Base-by-base conservation (phyloP, 2,329 filamentous ascomycete species). In the Passalora sequoiae region DNA sequence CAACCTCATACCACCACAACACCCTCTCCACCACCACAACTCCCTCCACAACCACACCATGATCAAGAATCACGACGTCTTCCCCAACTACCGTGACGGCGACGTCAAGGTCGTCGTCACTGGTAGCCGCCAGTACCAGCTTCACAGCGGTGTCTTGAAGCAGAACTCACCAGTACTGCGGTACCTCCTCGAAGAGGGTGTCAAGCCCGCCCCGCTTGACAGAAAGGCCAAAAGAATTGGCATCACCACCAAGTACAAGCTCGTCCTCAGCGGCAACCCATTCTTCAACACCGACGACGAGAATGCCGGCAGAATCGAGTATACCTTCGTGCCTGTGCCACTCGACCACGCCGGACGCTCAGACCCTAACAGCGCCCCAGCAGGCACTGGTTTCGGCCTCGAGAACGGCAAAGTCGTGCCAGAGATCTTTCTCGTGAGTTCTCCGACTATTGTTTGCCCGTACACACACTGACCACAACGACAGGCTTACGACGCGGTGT, bases 401-500 rank as follows among this genome's bases (percentile, higher is more conserved):
- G 57, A 59, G 47, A 55, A 53, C 16, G 56, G 49, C 15, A 49
- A 36, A 9, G 29, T 44, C 4, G 41, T 53, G 16, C 22, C 38
- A 7, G 42, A 52, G 24, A 49, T 46, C 17, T 46, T 50, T 12
- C 22, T 49, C 33, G 53, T 51, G 15, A 46, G 37, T 43, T 19
- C 29, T 37, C 33, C 22, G 13, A n/a, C 13, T 19, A 8, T 12
- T 21, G 10, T 27, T 12, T 13, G 37, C 22, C 12, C 29, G 31
- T 21, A 19, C 20, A 10, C n/a, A 7, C 22, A 4, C 43, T 49
- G 39, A 54, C 54, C 37, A n/a, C n/a, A 27, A 21, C 12, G 30
- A 9, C 53, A 68, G 49, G 56, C 57, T 36, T 75, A 69, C 56
- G 62, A 70, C 36, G 61, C 63, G 25, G 63, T 76, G 13, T 58